Base-by-base conservation (phyloP, 2,329 filamentous ascomycete genomes). In the Colletotrichum lupini region DNA sequence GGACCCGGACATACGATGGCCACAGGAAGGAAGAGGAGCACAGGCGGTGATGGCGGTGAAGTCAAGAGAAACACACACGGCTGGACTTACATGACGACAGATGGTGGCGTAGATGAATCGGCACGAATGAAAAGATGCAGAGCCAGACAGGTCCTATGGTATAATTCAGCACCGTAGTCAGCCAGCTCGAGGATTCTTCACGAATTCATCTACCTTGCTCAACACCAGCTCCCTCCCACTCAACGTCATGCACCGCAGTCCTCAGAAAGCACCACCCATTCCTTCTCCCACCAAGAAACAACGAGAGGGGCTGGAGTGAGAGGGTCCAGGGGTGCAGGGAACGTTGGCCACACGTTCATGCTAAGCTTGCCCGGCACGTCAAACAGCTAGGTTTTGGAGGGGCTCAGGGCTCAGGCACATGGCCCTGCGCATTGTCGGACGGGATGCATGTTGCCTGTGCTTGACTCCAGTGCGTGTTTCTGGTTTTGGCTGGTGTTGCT, bases 21-120 rank as follows among this genome's bases (percentile, higher is more conserved):
- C 16, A 26, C 12, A 5, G 14, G 7, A 35, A 8, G 19, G 46
- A 16, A 42, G 14, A 28, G 46, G 30, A 30, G 30, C 30, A 64
- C 22, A 3, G 30, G 12, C 61, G 26, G n/a, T n/a, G 32, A 46
- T 46, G 30, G 35, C 28, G 46, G 16, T n/a, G 3, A 28, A 16
- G 7, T 11, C n/a, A 6, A 26, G 6, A 16, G 16, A 6, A 32
- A 19, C 28, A 22, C 12, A 22, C 22, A 22, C 8, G n/a, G 46
- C 28, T 14, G 26, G 64, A 75, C 70, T 74, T 26, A 75, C 72
- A n/a, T 52, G 63, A n/a, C 62, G 66, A 30, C 62, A 62, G 62
- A 74, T 24, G 46, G 46, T 58, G 53, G 61, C 35, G 63, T 72
- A 63, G 56, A 74, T 46, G 49, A 67, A 30, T 30, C 8, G 62